phyloP scores from a whole-genome alignment of 306 rosid genomes.

The Mucuna pruriens region DNA sequence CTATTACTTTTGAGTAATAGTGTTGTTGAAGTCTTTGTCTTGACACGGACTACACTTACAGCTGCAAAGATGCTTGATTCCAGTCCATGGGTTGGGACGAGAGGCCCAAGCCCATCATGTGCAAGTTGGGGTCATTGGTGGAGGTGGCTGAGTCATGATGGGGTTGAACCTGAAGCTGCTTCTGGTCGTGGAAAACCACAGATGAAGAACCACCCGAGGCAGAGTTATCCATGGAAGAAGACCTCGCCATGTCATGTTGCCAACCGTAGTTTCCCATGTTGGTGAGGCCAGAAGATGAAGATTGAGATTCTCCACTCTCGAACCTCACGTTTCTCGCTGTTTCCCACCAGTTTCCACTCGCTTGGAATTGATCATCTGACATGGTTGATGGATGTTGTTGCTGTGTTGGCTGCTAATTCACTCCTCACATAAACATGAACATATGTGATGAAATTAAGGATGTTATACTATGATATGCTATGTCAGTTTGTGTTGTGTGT shows the following conservation, averaged over 20 bases:
- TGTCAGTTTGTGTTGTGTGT: background rate
- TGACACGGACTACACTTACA: conserved; percentile 62
- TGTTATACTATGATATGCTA: no score
- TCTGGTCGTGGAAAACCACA: conserved; percentile 56
- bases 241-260: conserved; percentile 53
- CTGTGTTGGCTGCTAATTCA: conserved; percentile 6
- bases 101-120: conserved; percentile 85
- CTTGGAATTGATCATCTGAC: conserved; percentile 82
- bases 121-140: conserved; percentile 65
- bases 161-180: conserved; percentile 57
- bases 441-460: background rate
- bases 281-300: conserved; percentile 67
- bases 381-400: conserved; percentile 37
- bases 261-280: conserved; percentile 65
- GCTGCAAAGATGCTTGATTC: conserved; percentile 68
- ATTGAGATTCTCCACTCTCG: conserved; percentile 66
- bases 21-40: conserved; percentile 19
- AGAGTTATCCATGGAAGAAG: conserved; percentile 70
- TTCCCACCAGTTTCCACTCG: conserved; percentile 91
- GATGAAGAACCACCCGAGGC: conserved; percentile 59
- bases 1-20: background rate
- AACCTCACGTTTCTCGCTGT: conserved; percentile 60
- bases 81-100: conserved; percentile 75
- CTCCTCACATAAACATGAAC: background rate
- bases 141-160: conserved; percentile 47